Evolutionary conservation across 768 basidiomycete species (phyloP).

Genomic region (Termitomyces sp.): DNA sequence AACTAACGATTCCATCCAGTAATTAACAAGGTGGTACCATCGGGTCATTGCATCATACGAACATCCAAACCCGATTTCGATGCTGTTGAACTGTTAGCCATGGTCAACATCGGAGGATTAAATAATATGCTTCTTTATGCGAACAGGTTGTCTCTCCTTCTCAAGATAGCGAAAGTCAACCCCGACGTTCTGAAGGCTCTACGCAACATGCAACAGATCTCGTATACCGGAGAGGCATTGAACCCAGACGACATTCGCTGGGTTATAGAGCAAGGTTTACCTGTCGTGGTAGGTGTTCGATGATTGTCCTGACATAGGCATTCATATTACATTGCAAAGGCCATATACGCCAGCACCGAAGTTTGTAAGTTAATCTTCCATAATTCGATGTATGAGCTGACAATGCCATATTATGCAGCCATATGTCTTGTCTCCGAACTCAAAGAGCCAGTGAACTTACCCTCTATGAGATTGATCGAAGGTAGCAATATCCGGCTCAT

Average conservation of each 20-base stretch:
- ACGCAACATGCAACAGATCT: slow-evolving; percentile 9
- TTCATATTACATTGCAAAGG: background rate
- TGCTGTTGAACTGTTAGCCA: slow-evolving; percentile 6
- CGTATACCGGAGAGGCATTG: slow-evolving; percentile 8
- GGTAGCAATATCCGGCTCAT: background rate
- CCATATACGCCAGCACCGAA: slow-evolving; percentile 11
- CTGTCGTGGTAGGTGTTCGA: slow-evolving; percentile 3
- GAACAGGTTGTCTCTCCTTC: slow-evolving; percentile 3
- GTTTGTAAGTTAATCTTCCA: background rate
- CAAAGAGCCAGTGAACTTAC: background rate
- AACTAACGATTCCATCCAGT: background rate
- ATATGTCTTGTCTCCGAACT: slow-evolving; percentile 12
- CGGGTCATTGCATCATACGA: slow-evolving; percentile 7
- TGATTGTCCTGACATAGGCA: background rate
- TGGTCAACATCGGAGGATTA: slow-evolving; percentile 5
- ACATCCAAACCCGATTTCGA: slow-evolving; percentile 11
- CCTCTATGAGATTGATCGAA: slow-evolving; percentile 2
- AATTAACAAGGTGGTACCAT: slow-evolving; percentile 5
- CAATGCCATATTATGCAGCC: background rate
- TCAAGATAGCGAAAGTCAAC: slow-evolving; percentile 2
- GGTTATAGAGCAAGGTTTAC: slow-evolving; percentile 6
- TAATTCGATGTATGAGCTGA: background rate
- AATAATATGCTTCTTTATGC: slow-evolving; percentile 12
- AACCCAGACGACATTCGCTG: slow-evolving; percentile 10
- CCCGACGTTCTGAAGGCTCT: slow-evolving; percentile 4